A percentile compares a stretch with the other conserved stretches of the same genome.
Conservation (phyloP, 2,329 filamentous ascomycete genomes). For the Neonectria magnoliae region DNA sequence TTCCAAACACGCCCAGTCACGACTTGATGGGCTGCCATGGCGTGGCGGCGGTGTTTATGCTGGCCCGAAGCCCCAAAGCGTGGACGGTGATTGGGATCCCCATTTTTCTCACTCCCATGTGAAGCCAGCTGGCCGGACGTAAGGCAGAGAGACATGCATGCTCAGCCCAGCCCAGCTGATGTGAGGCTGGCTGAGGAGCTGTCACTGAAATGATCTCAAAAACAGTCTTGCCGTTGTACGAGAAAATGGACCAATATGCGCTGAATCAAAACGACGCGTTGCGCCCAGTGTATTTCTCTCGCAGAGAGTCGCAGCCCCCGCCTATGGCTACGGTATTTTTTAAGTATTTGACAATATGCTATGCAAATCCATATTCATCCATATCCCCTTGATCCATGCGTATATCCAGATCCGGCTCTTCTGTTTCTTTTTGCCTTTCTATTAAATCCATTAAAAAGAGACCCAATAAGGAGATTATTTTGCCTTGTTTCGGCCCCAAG, state of each 20-base stretch:
- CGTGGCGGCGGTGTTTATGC: too few species aligned
- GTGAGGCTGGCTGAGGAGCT: neutral
- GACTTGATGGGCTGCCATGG: neutral
- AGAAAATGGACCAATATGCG: neutral
- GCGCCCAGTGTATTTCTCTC: neutral
- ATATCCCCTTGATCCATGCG: neutral
- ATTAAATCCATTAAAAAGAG: slow-evolving; percentile 2
- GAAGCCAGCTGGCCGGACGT: neutral
- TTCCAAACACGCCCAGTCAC: neutral
- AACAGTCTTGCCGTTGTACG: neutral
- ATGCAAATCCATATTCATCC: neutral
- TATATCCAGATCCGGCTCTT: neutral
- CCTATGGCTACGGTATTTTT: neutral
- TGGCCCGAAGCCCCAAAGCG: neutral
- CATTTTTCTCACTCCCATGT: neutral
- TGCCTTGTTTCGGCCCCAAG: neutral
- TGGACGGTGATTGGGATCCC: neutral
- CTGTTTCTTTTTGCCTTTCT: neutral
- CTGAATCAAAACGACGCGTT: neutral
- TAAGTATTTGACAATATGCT: neutral
- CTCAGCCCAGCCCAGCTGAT: neutral
- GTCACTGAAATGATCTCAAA: neutral
- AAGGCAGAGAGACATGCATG: neutral
- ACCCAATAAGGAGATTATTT: slow-evolving; percentile 11
- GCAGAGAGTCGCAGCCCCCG: neutral